These are phyloP conservation scores for Penicillium sp. DNA, from an alignment of 2,329 filamentous ascomycete genomes.

Conservation along the genomic window DNA sequence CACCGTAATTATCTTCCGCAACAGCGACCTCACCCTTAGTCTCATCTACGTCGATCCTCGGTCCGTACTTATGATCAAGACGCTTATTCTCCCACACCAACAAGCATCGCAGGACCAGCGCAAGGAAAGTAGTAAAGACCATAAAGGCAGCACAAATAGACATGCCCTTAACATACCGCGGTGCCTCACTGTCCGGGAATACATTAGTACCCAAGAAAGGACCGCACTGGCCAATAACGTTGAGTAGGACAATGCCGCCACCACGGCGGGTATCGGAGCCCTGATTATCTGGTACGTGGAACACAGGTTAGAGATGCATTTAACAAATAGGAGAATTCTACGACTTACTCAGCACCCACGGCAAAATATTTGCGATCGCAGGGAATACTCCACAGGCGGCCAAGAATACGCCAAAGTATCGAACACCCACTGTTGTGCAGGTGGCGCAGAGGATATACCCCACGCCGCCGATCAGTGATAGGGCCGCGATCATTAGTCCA, in stretches of 20 bases:
- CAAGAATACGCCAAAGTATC: conserved; percentile 56
- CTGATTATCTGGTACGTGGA: conserved; percentile 59
- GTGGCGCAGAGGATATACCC: conserved; percentile 68
- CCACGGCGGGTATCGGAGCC: conserved; percentile 68
- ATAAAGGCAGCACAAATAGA: conserved; percentile 63
- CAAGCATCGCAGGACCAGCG: conserved; percentile 54
- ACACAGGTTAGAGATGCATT: not conserved
- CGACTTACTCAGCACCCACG: conserved; percentile 60
- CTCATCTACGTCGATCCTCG: conserved; percentile 17
- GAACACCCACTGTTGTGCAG: conserved; percentile 49
- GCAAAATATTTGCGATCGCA: conserved; percentile 68
- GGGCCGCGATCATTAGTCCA: conserved; percentile 57
- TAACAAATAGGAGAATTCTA: not conserved
- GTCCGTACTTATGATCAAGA: conserved; percentile 53
- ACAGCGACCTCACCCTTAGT: conserved; percentile 18
- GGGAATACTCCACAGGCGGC: conserved; percentile 66
- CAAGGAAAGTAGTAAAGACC: conserved; percentile 58
- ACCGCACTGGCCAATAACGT: conserved; percentile 66
- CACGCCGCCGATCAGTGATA: conserved; percentile 58
- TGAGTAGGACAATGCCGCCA: conserved; percentile 65
- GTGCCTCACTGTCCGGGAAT: conserved; percentile 55
- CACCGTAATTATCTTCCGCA: conserved; percentile 43
- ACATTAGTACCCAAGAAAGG: conserved; percentile 64
- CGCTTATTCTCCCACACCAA: conserved; percentile 62
- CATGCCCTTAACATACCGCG: conserved; percentile 56